Evolutionary conservation across 1,284 basidiomycete species (phyloP).

Genomic region (Ustilago tritici): DNA sequence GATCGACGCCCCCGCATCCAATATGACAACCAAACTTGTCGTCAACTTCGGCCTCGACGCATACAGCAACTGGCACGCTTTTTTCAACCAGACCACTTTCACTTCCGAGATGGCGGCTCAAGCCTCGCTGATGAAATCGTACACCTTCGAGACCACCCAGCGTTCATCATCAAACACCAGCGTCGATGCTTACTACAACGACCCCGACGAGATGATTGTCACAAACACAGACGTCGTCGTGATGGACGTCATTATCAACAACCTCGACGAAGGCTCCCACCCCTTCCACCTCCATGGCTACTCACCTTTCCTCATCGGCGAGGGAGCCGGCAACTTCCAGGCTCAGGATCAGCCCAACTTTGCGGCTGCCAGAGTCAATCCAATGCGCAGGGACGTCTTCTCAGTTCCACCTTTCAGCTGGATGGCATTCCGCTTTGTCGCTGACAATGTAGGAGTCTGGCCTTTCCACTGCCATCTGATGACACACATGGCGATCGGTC

Average conservation of each 20-base stretch:
- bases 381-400: slow-evolving; percentile 60
- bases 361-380: slow-evolving; percentile 29
- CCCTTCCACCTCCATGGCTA: slow-evolving; percentile 71
- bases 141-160: slow-evolving; percentile 34
- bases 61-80: slow-evolving; percentile 45
- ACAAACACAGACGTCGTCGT: slow-evolving; percentile 52
- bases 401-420: slow-evolving; percentile 53
- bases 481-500: slow-evolving; percentile 51
- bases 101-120: slow-evolving; percentile 40
- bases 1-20: slow-evolving; percentile 42
- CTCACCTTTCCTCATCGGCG: slow-evolving; percentile 62
- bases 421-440: slow-evolving; percentile 54
- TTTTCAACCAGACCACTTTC: slow-evolving; percentile 55
- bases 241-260: slow-evolving; percentile 68
- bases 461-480: slow-evolving; percentile 59
- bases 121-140: slow-evolving; percentile 33
- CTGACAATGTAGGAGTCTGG: slow-evolving; percentile 62
- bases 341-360: slow-evolving; percentile 36
- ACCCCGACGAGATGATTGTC: slow-evolving; percentile 41
- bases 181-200: slow-evolving; percentile 34
- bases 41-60: slow-evolving; percentile 50
- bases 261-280: slow-evolving; percentile 71
- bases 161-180: slow-evolving; percentile 29
- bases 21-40: slow-evolving; percentile 41
- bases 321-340: slow-evolving; percentile 65